phyloP scores from a whole-genome alignment of 2,329 filamentous ascomycete species.

The Paecilomyces variotii region DNA sequence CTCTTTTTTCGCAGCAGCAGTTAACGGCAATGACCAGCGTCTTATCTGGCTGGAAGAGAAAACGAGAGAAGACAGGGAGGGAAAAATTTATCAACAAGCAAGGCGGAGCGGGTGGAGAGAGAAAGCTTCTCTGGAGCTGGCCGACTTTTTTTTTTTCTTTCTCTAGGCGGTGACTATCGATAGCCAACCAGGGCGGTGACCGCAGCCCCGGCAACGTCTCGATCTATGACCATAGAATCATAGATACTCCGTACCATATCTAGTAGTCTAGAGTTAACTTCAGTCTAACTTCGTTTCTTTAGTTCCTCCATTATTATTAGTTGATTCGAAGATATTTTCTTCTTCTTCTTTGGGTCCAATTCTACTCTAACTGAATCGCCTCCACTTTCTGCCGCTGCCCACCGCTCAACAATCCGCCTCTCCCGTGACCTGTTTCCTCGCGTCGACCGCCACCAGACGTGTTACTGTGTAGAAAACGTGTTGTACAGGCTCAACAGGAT shows the following conservation, averaged over 20 bases:
- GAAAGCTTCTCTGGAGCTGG: not conserved
- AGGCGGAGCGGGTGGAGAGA: not conserved
- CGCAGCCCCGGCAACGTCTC: not conserved
- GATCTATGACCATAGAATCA: not conserved
- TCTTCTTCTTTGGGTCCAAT: not conserved
- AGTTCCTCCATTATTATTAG: no score
- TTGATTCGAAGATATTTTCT: no score
- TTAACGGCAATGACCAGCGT: not conserved
- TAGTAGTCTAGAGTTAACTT: no score
- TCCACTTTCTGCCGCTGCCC: not conserved
- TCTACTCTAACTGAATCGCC: not conserved
- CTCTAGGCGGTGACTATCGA: not conserved
- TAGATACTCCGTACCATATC: no score
- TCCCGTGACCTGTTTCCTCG: not conserved
- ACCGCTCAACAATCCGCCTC: not conserved
- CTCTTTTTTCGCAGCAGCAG: not conserved
- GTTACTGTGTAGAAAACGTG: not conserved
- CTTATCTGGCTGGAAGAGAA: not conserved
- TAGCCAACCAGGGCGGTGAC: not conserved
- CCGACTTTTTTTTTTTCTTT: not conserved
- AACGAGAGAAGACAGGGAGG: not conserved
- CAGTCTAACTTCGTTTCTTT: no score
- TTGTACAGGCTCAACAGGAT: not conserved
- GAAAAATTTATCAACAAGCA: conserved; percentile 1
- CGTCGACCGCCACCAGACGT: not conserved